phyloP scores from a whole-genome alignment of 129 eudicot species.

The Flaveria ramosissima region DNA sequence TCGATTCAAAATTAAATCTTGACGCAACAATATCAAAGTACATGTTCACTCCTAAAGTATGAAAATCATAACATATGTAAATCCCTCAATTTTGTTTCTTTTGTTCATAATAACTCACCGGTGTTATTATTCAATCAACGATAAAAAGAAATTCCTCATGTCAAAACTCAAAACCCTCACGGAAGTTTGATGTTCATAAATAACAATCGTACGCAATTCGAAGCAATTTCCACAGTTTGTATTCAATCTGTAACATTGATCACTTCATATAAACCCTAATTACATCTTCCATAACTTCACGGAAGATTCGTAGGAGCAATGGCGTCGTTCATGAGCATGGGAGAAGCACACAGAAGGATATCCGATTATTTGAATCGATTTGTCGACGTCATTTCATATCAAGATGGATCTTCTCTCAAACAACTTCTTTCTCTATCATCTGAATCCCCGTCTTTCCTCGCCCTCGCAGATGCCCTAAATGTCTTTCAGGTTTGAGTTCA shows the following conservation, averaged over 20 bases:
- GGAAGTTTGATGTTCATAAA: not conserved
- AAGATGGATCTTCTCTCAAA: constrained; percentile 72
- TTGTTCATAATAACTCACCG: too few relatives aligned
- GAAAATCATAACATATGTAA: too few relatives aligned
- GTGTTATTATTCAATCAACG: too few relatives aligned
- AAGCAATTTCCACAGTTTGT: not conserved
- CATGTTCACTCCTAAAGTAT: too few relatives aligned
- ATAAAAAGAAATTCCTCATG: not conserved
- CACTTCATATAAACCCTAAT: constrained; percentile 24
- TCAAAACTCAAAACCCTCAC: not conserved
- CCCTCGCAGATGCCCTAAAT: constrained; percentile 87
- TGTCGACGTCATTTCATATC: constrained; percentile 78
- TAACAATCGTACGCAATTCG: not conserved
- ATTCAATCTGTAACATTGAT: not conserved
- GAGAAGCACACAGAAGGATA: constrained; percentile 86
- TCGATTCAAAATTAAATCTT: too few relatives aligned
- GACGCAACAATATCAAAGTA: too few relatives aligned
- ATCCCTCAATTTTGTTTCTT: too few relatives aligned
- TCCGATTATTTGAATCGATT: constrained; percentile 72
- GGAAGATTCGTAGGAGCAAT: constrained; percentile 16
- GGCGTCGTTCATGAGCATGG: constrained; percentile 85
- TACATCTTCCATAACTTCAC: not conserved
- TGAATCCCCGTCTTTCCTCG: constrained; percentile 57
- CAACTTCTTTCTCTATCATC: constrained; percentile 78
- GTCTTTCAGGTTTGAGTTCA: constrained; percentile 58